Percentiles rank a stretch among this genome's conserved stretches.
phyloP scores from a whole-genome alignment of 371 early-diverging fungal species.

The Mortierella sp. region DNA sequence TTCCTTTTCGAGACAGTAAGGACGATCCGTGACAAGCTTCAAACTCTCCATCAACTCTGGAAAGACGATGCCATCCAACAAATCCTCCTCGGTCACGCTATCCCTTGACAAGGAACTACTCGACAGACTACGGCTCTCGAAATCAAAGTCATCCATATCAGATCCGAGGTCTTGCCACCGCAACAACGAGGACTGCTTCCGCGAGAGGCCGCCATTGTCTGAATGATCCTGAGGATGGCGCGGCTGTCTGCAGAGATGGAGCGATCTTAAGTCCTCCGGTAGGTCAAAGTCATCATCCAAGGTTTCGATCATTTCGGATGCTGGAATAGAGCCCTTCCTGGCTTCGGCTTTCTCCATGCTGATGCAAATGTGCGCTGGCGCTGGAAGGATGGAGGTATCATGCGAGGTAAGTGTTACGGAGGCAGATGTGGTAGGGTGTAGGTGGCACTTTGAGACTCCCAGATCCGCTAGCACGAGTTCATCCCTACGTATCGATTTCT shows the following conservation, averaged over 20 bases:
- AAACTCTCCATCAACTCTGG: slow-evolving; percentile 32
- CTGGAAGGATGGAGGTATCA: too few relatives aligned
- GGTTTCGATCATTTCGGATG: slow-evolving; percentile 31
- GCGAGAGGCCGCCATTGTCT: not conserved
- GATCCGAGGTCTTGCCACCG: slow-evolving; percentile 36
- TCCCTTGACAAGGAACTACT: slow-evolving; percentile 30
- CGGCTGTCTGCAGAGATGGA: slow-evolving; percentile 8
- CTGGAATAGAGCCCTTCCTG: not conserved
- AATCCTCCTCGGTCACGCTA: slow-evolving; percentile 26
- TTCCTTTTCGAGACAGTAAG: slow-evolving; percentile 24
- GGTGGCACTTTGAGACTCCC: too few relatives aligned
- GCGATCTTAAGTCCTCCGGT: slow-evolving; percentile 22
- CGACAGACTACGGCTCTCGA: slow-evolving; percentile 29
- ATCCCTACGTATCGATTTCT: slow-evolving; percentile 17
- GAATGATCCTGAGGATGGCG: not conserved
- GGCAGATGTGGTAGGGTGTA: not conserved
- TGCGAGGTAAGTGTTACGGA: too few relatives aligned
- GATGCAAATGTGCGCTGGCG: too few relatives aligned
- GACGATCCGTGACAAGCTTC: slow-evolving; percentile 22
- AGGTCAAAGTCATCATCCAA: slow-evolving; percentile 48
- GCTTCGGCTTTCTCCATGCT: too few relatives aligned
- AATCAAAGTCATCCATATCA: slow-evolving; percentile 32
- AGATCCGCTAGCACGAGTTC: not conserved
- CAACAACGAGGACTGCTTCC: slow-evolving; percentile 5
- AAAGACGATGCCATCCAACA: slow-evolving; percentile 37